Evolutionary conservation across 2,329 filamentous ascomycete genomes (phyloP), one percentile per base, ranked within the genome.

Genomic region (Stachybotrys echinatus): DNA sequence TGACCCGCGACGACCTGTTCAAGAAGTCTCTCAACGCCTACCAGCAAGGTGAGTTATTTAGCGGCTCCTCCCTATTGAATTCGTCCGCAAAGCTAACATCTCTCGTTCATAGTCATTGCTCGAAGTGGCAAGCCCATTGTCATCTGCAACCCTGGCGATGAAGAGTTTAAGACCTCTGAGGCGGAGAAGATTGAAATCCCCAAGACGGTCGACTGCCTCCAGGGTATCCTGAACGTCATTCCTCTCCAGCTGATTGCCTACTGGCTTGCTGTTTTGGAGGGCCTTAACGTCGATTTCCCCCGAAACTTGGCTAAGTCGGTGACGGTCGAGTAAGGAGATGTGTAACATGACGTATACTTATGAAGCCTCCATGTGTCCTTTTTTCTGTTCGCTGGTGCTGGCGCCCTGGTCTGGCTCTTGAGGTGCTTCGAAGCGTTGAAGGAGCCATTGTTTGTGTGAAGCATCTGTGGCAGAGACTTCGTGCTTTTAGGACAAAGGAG

Each of bases 21-120:
- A 88, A 88, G 70, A 99, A 99, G 79, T 97, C 94, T n/a, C 80
- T 99, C 65, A 99, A 99, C 72, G 94, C 94, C 63, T 99, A 97
- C 74, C 94, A 99, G 76, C 94, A 99, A 80, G 85, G 87, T 89
- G 77, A 68, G 80, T 14, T 34, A 10, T 3, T 14, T 69, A 45
- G 6, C 27, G 17, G 17, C 40, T 38, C 20, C 23, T 22, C 14
- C 10, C 21, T 10, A 45, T 17, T 5, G 17, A 10, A 38, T 38
- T n/a, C n/a, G 38, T 19, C 40, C 50, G 20, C 19, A 12, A 12
- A 4, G 49, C 60, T 65, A 56, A 63, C 54, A 22, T 42, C 10
- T 18, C 22, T 47, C 4, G 5, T 45, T 20, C 40, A 51, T 54
- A 90, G 94, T 99, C 65, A 92, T 96, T 78, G 94, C 94, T 60